These are phyloP conservation scores for Rosa persica DNA, from an alignment of 306 rosid genomes.

Conservation along the genomic window DNA sequence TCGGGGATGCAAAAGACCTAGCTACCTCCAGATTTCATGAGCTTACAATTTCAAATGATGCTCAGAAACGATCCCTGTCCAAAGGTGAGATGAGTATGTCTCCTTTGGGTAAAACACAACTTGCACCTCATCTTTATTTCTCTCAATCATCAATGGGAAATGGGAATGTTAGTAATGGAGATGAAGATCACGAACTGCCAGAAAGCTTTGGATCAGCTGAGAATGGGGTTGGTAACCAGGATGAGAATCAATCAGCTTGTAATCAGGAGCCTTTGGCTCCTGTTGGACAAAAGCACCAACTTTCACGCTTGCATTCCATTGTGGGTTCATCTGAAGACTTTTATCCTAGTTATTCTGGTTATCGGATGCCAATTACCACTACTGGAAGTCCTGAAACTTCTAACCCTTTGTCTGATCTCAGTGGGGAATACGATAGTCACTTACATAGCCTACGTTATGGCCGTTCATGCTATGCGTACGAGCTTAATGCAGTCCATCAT, in stretches of 20 bases:
- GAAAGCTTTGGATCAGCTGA: constrained; percentile 26
- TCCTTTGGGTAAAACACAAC: constrained; percentile 23
- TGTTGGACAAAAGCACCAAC: constrained; percentile 27
- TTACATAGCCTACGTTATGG: constrained; percentile 30
- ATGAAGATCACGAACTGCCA: constrained; percentile 11
- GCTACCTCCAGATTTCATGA: constrained; percentile 37
- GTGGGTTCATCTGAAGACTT: constrained; percentile 36
- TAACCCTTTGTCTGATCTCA: constrained; percentile 44
- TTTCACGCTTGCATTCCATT: constrained; percentile 26
- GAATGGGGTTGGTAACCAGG: constrained; percentile 30
- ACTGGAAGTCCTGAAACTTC: constrained; percentile 33
- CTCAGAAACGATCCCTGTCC: constrained; percentile 25
- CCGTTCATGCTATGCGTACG: constrained; percentile 31
- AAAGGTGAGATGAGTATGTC: constrained; percentile 17
- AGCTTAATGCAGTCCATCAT: constrained; percentile 21
- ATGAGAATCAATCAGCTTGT: constrained; percentile 30
- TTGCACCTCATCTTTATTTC: constrained; percentile 32
- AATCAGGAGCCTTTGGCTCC: constrained; percentile 21
- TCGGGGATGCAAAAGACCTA: constrained; percentile 47
- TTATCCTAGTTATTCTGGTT: constrained; percentile 34
- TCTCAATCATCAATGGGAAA: constrained; percentile 11
- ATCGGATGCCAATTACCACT: constrained; percentile 16
- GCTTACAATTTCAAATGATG: constrained; percentile 34
- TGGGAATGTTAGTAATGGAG: constrained; percentile 28
- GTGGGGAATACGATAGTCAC: constrained; percentile 44